A percentile compares a stretch with the other conserved stretches of the same genome.
Evolutionary conservation across 331 rosid genomes (phyloP).

Genomic region (Rosa hybrid): DNA sequence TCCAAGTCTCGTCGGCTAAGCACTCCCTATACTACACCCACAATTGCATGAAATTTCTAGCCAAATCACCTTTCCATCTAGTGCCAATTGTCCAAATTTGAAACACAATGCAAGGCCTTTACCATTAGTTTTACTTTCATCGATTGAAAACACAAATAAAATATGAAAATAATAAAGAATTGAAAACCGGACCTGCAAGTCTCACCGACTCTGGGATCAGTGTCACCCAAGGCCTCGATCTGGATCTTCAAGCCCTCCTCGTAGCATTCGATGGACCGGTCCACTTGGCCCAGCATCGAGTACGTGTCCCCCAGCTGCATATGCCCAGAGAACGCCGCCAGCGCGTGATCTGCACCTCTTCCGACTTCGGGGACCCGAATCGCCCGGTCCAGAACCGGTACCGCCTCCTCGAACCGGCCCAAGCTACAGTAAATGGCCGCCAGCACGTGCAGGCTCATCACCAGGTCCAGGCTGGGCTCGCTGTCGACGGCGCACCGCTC

Average conservation of each 20-base stretch:
- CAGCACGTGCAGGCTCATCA: conserved; percentile 91
- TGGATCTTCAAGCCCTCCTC: conserved; percentile 93
- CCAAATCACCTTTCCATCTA: neutral
- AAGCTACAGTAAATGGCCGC: conserved; percentile 95
- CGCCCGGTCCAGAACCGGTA: conserved; percentile 90
- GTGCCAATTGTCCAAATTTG: neutral
- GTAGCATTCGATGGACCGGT: conserved; percentile 70
- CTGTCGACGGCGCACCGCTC: conserved; percentile 82
- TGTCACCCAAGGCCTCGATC: conserved; percentile 87
- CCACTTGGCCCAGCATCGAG: conserved; percentile 94
- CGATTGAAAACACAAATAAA: neutral
- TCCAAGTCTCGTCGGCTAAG: neutral
- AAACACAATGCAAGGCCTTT: neutral
- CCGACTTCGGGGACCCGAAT: conserved; percentile 66
- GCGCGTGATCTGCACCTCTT: conserved; percentile 88
- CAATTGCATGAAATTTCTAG: neutral
- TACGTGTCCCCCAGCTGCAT: conserved; percentile 97
- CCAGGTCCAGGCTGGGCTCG: conserved; percentile 89
- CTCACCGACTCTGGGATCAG: conserved; percentile 96
- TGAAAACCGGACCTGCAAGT: conserved; percentile 62
- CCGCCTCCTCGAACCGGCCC: conserved; percentile 92
- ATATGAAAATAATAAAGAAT: neutral
- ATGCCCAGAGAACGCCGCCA: conserved; percentile 91
- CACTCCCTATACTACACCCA: neutral
- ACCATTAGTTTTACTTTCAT: neutral